Percentiles rank a stretch among this genome's conserved stretches.
Conservation (phyloP, 2,329 filamentous ascomycete species). For the Diaporthe aspalathi region DNA sequence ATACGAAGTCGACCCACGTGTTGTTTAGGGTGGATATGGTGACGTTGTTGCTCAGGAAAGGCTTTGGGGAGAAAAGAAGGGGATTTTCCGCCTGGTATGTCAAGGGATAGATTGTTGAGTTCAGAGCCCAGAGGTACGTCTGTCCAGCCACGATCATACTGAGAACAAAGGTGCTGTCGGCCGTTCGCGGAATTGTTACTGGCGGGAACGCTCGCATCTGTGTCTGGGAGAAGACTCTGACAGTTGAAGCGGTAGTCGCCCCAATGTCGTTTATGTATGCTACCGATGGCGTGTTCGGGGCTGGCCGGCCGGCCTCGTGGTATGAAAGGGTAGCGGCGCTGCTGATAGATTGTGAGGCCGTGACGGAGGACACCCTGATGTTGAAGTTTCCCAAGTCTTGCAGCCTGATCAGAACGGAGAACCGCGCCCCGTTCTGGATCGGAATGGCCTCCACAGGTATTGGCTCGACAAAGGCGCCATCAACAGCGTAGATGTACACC, state of each 20-base stretch:
- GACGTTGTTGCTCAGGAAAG: slow-evolving; percentile 53
- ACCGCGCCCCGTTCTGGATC: slow-evolving; percentile 64
- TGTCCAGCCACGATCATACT: slow-evolving; percentile 54
- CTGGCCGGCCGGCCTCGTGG: slow-evolving; percentile 40
- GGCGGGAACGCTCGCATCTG: slow-evolving; percentile 61
- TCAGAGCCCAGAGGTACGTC: slow-evolving; percentile 66
- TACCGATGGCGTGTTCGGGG: slow-evolving; percentile 43
- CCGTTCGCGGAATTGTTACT: slow-evolving; percentile 53
- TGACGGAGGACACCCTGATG: slow-evolving; percentile 63
- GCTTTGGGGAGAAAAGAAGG: slow-evolving; percentile 58
- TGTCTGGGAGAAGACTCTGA: slow-evolving; percentile 58
- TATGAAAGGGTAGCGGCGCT: slow-evolving; percentile 63
- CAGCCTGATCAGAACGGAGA: slow-evolving; percentile 62
- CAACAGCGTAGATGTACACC: slow-evolving; percentile 66
- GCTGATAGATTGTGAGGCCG: slow-evolving; percentile 64
- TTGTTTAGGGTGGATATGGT: slow-evolving; percentile 59
- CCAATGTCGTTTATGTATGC: slow-evolving; percentile 65
- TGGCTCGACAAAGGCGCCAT: slow-evolving; percentile 66
- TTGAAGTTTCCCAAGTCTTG: slow-evolving; percentile 62
- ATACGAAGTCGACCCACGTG: slow-evolving; percentile 68
- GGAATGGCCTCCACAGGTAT: slow-evolving; percentile 59
- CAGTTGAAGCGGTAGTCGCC: slow-evolving; percentile 51
- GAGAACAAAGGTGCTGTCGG: slow-evolving; percentile 59
- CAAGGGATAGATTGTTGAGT: slow-evolving; percentile 55
- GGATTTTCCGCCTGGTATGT: slow-evolving; percentile 53